Evolutionary conservation across 768 basidiomycete genomes (phyloP).

Genomic region (Boletus edulis): DNA sequence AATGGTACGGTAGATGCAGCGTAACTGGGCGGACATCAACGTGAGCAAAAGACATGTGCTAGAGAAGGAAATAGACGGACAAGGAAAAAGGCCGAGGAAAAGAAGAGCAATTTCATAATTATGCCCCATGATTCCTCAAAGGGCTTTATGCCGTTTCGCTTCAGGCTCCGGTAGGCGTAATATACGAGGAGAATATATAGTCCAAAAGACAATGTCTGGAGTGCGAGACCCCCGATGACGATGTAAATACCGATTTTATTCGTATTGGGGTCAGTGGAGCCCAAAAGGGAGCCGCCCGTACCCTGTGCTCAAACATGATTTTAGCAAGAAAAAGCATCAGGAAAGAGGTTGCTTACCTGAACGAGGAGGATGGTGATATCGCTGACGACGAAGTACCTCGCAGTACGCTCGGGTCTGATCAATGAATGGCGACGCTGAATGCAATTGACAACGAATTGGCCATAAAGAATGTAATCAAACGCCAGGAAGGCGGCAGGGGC

Average conservation of each 20-base stretch:
- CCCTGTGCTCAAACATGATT: conserved; percentile 8
- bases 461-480: conserved; percentile 34
- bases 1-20: conserved; percentile 29
- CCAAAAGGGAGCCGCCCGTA: conserved; percentile 20
- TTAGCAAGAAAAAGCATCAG: background rate
- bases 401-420: conserved; percentile 25
- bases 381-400: conserved; percentile 25
- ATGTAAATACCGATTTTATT: conserved; percentile 11
- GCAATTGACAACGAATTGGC: conserved; percentile 22
- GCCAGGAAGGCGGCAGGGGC: conserved; percentile 31
- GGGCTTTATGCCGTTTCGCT: background rate
- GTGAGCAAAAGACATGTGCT: background rate
- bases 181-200: conserved; percentile 18
- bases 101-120: conserved; percentile 20
- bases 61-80: conserved; percentile 11
- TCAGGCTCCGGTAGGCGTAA: conserved; percentile 12
- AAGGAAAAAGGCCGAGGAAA: conserved; percentile 24
- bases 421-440: conserved; percentile 18
- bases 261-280: conserved; percentile 3
- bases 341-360: conserved; percentile 18
- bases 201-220: conserved; percentile 27
- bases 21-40: conserved; percentile 1
- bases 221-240: conserved; percentile 24
- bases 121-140: conserved; percentile 17
- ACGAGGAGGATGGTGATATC: conserved; percentile 27